phyloP scores from a whole-genome alignment of 192 early-diverging fungal species.

The Chytriomyces confervae region DNA sequence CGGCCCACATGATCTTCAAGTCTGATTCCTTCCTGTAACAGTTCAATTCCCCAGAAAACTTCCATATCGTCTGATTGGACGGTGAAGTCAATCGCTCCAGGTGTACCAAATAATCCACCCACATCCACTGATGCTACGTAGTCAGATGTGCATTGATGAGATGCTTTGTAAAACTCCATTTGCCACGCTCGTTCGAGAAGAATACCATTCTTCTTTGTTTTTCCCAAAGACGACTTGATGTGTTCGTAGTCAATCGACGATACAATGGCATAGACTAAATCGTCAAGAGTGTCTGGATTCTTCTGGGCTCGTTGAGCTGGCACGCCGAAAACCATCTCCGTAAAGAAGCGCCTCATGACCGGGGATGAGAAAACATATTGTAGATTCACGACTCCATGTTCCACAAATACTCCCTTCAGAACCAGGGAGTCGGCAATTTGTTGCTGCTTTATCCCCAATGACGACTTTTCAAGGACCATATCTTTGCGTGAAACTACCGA shows the following conservation, averaged over 20 bases:
- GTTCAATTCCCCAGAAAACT: constrained; percentile 36
- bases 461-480: constrained; percentile 1
- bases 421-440: neutral
- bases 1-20: constrained; percentile 29
- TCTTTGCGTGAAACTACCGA: neutral
- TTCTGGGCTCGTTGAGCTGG: neutral
- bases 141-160: constrained; percentile 9
- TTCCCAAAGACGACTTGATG: neutral
- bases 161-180: constrained; percentile 45
- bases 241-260: neutral
- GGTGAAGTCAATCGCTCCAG: constrained; percentile 40
- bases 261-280: neutral
- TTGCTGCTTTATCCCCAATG: neutral
- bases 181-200: constrained; percentile 40
- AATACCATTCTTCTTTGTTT: constrained; percentile 4
- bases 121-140: constrained; percentile 34
- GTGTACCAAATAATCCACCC: constrained; percentile 36
- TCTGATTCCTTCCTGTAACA: constrained; percentile 33
- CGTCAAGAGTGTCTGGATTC: neutral
- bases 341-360: neutral
- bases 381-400: too few species aligned
- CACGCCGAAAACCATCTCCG: neutral
- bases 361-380: neutral
- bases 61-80: constrained; percentile 22
- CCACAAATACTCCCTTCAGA: constrained; percentile 9